phyloP scores from a whole-genome alignment of 2,329 filamentous ascomycete genomes.

The Diaporthe nobilis region DNA sequence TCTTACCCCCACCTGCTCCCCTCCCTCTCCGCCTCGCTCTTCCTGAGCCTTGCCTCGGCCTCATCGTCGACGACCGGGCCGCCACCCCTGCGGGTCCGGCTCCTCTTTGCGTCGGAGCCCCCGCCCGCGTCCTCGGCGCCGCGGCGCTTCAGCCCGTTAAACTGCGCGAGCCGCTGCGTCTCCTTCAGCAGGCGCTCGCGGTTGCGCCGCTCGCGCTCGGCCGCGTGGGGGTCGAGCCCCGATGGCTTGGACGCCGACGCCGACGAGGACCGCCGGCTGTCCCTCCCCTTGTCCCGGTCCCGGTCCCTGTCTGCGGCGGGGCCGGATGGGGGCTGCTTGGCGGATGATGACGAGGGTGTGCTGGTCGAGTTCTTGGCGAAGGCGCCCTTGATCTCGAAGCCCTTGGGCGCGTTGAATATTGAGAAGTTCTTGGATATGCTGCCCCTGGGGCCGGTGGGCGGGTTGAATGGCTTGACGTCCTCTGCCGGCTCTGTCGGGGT shows the following conservation, averaged over 20 bases:
- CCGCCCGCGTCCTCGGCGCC: slow-evolving; percentile 61
- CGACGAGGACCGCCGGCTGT: slow-evolving; percentile 55
- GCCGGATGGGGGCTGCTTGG: slow-evolving; percentile 44
- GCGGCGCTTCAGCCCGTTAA: slow-evolving; percentile 62
- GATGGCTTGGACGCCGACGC: slow-evolving; percentile 46
- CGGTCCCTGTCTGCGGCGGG: slow-evolving; percentile 35
- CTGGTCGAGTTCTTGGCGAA: slow-evolving; percentile 23
- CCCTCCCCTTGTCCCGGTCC: slow-evolving; percentile 25
- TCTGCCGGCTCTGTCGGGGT: slow-evolving; percentile 51
- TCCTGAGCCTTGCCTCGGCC: slow-evolving; percentile 66
- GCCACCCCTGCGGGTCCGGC: slow-evolving; percentile 65
- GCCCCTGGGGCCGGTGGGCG: slow-evolving; percentile 57
- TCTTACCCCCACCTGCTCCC: slow-evolving; percentile 62
- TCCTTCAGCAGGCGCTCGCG: slow-evolving; percentile 78
- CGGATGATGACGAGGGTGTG: slow-evolving; percentile 29
- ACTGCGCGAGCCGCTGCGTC: slow-evolving; percentile 73
- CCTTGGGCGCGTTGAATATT: slow-evolving; percentile 43
- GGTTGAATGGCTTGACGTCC: slow-evolving; percentile 59
- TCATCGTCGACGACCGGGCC: slow-evolving; percentile 64
- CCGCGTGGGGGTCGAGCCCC: slow-evolving; percentile 71
- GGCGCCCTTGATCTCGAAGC: slow-evolving; percentile 56
- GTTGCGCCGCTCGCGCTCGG: slow-evolving; percentile 77
- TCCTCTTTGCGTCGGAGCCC: slow-evolving; percentile 52
- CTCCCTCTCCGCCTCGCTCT: slow-evolving; percentile 73
- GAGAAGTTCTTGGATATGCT: slow-evolving; percentile 43